Evolutionary conservation across 192 early-diverging fungal species (phyloP), one percentile per base, ranked within the genome.

Genomic region (Cladochytrium replicatum): DNA sequence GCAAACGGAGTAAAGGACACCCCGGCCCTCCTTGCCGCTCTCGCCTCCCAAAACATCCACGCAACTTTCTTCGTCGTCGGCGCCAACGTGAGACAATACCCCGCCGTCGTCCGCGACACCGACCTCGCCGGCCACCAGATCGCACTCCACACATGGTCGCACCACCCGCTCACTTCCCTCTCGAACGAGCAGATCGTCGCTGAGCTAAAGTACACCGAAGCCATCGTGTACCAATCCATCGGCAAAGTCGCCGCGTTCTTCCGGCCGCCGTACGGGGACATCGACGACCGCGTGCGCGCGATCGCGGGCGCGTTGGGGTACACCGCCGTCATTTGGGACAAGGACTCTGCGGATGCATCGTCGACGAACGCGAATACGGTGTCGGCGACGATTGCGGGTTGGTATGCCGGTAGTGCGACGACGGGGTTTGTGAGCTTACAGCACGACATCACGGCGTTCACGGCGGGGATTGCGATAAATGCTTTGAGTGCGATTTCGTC

Each of bases 21-120:
- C 1, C 45, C 55, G 15, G 54, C 43, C 6, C 40, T 87, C 11
- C 55, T 85, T 5, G 71, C 77, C 48, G 46, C 59, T 0, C 59
- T 86, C 3, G 60, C 74, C 15, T 29, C 60, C 37, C 50, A 58
- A 13, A 50, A 68, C 34, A 51, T 83, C 32, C 84, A 82, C 53
- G 83, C 70, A 0, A 83, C 84, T 1, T 86, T 86, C 59, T 84
- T 76, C 52, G 74, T 86, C 13, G 67, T 74, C 32, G 84, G 84
- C 6, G 39, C 60, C 23, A 59, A 71, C 46, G 57, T 75, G 26
- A 57, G 72, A 39, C 43, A 63, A 23, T 51, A 68, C 27, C 63
- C 68, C 0, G 71, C 74, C 5, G 42, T 73, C 28, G 31, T 85
- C 21, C 61, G 50, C 15, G 58, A 65, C 17, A 67, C 68, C 2